A percentile compares a stretch with the other conserved stretches of the same genome.
Evolutionary conservation across 1,284 basidiomycete genomes (phyloP).

Genomic region (Sparassis latifolia): DNA sequence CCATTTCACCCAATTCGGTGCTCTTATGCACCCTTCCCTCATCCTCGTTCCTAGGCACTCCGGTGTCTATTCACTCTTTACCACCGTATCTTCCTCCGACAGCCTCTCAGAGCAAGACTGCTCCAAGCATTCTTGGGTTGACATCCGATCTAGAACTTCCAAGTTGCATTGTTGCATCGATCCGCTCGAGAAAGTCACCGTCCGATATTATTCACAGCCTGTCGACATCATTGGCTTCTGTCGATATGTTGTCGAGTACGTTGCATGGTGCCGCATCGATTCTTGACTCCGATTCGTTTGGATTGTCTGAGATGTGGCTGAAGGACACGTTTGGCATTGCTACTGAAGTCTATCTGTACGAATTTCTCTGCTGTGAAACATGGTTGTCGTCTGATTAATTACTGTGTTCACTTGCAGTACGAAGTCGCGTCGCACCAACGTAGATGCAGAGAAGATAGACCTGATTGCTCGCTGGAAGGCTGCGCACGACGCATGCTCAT

Average conservation of each 20-base stretch:
- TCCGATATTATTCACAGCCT: slow-evolving; percentile 50
- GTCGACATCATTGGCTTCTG: slow-evolving; percentile 31
- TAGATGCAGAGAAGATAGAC: slow-evolving; percentile 31
- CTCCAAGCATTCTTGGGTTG: no score
- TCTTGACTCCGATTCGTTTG: slow-evolving; percentile 29
- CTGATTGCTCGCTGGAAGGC: slow-evolving; percentile 44
- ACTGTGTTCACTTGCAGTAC: slow-evolving; percentile 21
- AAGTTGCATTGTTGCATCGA: slow-evolving; percentile 32
- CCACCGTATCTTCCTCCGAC: slow-evolving; percentile 25
- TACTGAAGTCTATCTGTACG: slow-evolving; percentile 54
- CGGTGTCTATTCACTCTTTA: slow-evolving; percentile 37
- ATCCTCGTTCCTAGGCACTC: slow-evolving; percentile 29
- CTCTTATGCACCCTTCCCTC: slow-evolving; percentile 46
- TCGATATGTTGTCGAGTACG: slow-evolving; percentile 35
- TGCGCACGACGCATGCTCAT: slow-evolving; percentile 57
- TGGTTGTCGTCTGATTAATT: not conserved
- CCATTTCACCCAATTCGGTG: slow-evolving; percentile 49
- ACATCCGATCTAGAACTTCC: slow-evolving; percentile 9
- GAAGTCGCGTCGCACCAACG: slow-evolving; percentile 25
- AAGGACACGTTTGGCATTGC: slow-evolving; percentile 46
- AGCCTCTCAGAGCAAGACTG: not conserved
- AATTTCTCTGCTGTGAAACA: slow-evolving; percentile 24
- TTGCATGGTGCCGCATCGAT: slow-evolving; percentile 37
- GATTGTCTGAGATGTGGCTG: slow-evolving; percentile 24
- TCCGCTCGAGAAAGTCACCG: slow-evolving; percentile 40